A percentile compares a stretch with the other conserved stretches of the same genome.
These are phyloP conservation scores for Melampsora americana DNA, from an alignment of 1,284 basidiomycete species.

Conservation along the genomic window DNA sequence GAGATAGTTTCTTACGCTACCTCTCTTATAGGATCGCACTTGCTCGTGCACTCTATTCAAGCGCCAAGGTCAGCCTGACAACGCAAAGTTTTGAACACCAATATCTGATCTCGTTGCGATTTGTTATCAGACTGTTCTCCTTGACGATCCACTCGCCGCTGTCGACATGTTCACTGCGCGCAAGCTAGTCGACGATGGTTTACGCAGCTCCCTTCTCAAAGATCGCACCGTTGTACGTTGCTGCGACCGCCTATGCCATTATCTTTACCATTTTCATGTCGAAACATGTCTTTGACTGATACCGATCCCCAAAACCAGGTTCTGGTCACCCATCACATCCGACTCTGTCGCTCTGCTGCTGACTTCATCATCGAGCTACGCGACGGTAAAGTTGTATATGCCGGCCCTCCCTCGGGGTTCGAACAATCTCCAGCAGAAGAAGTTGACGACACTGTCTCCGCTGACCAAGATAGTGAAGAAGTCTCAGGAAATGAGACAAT, in stretches of 20 bases:
- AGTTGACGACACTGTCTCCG: not conserved
- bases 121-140: slow-evolving; percentile 24
- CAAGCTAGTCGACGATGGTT: slow-evolving; percentile 28
- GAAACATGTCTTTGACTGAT: no score
- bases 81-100: not conserved
- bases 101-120: not conserved
- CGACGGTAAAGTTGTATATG: slow-evolving; percentile 21
- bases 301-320: slow-evolving; percentile 11
- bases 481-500: not conserved
- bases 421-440: slow-evolving; percentile 7
- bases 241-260: not conserved
- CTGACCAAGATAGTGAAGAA: not conserved
- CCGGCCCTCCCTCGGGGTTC: slow-evolving; percentile 20
- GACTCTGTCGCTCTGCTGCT: slow-evolving; percentile 39
- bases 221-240: slow-evolving; percentile 39
- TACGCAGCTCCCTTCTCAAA: slow-evolving; percentile 25
- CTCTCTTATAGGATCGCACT: slow-evolving; percentile 36
- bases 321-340: slow-evolving; percentile 40
- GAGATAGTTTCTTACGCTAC: not conserved
- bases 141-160: slow-evolving; percentile 40
- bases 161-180: slow-evolving; percentile 35
- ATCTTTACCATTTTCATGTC: not conserved
- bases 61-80: slow-evolving; percentile 22
- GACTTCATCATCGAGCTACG: slow-evolving; percentile 24
- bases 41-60: slow-evolving; percentile 39